Percentiles rank a stretch among this genome's conserved stretches.
These are phyloP conservation scores for Linum trigynum DNA, from an alignment of 345 rosid species.

Conservation along the genomic window DNA sequence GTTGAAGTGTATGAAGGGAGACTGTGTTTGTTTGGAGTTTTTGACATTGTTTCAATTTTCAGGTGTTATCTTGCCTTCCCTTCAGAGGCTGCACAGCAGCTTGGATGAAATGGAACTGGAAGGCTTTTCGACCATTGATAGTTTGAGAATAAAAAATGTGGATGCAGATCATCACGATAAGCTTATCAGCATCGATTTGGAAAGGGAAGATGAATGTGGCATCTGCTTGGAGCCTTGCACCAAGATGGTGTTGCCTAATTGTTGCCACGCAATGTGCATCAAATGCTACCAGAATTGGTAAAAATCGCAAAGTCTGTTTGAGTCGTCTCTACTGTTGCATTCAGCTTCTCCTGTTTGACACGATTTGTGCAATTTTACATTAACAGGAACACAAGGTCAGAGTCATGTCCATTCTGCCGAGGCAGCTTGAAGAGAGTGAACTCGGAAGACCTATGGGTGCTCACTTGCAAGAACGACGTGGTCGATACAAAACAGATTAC, in stretches of 20 bases:
- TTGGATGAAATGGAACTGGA: conserved; percentile 34
- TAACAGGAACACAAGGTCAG: conserved; percentile 77
- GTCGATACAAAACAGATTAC: conserved; percentile 62
- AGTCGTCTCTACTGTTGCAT: not conserved
- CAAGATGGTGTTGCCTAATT: conserved; percentile 82
- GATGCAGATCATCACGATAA: conserved; percentile 31
- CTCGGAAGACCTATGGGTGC: conserved; percentile 94
- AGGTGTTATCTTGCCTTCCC: conserved; percentile 90
- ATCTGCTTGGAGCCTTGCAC: conserved; percentile 96
- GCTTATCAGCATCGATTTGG: conserved; percentile 41
- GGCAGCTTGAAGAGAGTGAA: conserved; percentile 93
- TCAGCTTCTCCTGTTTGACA: not conserved
- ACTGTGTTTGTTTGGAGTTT: not conserved
- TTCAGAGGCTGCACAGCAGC: conserved; percentile 55
- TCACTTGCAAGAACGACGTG: conserved; percentile 74
- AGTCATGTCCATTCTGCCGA: conserved; percentile 92
- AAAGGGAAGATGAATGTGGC: conserved; percentile 95
- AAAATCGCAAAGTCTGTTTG: not conserved
- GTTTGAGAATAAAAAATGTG: conserved; percentile 31
- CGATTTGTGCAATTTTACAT: conserved; percentile 10
- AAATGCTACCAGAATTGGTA: conserved; percentile 95
- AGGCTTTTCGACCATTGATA: conserved; percentile 22
- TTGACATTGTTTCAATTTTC: conserved; percentile 10
- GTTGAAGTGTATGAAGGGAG: not conserved
- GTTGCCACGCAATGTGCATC: conserved; percentile 96